These are phyloP conservation scores for Eucalyptus dawsonii DNA, from an alignment of 345 rosid genomes.

Conservation along the genomic window DNA sequence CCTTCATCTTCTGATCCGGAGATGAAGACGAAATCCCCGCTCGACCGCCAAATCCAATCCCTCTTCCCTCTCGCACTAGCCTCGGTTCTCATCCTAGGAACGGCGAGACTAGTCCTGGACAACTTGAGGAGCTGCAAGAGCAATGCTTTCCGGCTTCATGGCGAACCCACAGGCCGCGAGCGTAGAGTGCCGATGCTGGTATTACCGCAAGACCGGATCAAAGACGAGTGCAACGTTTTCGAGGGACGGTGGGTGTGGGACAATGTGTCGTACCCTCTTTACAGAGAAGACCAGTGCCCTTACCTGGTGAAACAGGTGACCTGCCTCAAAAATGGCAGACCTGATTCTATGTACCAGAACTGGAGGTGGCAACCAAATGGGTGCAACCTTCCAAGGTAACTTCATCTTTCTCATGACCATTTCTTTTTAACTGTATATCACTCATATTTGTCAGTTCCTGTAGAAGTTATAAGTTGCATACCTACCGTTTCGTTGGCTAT, in stretches of 20 bases:
- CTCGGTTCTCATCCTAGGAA: conserved; percentile 45
- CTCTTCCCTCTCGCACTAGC: conserved; percentile 39
- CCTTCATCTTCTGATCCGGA: neutral
- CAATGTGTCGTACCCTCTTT: conserved; percentile 61
- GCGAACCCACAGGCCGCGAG: conserved; percentile 1
- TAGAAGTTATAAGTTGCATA: neutral
- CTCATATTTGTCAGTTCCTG: neutral
- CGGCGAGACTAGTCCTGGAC: conserved; percentile 35
- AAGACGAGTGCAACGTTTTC: conserved; percentile 58
- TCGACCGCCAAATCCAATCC: conserved; percentile 42
- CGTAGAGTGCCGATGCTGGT: conserved; percentile 28
- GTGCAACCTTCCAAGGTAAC: conserved; percentile 67
- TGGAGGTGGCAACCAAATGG: conserved; percentile 86
- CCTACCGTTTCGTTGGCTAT: neutral
- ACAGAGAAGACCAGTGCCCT: conserved; percentile 72
- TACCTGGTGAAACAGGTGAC: conserved; percentile 83
- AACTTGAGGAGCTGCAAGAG: conserved; percentile 37
- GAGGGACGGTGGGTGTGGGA: conserved; percentile 91
- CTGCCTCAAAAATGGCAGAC: conserved; percentile 66
- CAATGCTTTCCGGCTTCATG: conserved; percentile 6
- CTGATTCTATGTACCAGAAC: conserved; percentile 66
- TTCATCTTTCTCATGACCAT: neutral
- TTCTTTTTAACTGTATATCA: neutral
- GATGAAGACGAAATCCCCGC: conserved; percentile 8
- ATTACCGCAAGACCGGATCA: conserved; percentile 33